Conservation (phyloP, 2,329 filamentous ascomycete species). For the Dendryphion nanum region DNA sequence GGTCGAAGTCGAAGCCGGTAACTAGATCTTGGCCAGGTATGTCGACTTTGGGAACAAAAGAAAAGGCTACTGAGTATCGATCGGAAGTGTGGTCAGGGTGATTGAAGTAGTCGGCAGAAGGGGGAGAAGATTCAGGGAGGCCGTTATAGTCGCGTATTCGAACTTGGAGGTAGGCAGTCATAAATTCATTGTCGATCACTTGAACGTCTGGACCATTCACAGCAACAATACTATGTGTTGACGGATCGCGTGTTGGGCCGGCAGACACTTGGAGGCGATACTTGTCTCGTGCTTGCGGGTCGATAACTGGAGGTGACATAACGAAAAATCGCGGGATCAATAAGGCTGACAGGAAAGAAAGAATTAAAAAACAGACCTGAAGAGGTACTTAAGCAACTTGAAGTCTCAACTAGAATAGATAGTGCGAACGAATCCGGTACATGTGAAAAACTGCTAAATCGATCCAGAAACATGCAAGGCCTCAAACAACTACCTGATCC, state of each 20-base stretch:
- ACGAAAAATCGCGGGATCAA: not conserved
- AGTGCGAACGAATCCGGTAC: not conserved
- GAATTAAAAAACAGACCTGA: not conserved
- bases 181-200: conserved; percentile 25
- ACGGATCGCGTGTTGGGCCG: conserved; percentile 32
- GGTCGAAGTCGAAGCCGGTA: conserved; percentile 38
- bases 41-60: conserved; percentile 34
- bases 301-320: conserved; percentile 15
- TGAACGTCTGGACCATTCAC: conserved; percentile 30
- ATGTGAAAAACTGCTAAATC: not conserved
- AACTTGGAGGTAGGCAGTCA: conserved; percentile 32
- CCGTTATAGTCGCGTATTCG: conserved; percentile 38
- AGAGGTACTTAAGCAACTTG: not conserved
- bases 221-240: conserved; percentile 28
- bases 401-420: not conserved
- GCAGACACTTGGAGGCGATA: conserved; percentile 40
- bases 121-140: conserved; percentile 28
- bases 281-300: conserved; percentile 33
- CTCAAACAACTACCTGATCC: too few relatives aligned
- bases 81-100: conserved; percentile 33
- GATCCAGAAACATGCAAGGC: not conserved
- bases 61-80: conserved; percentile 37
- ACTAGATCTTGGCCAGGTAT: conserved; percentile 30
- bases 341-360: not conserved
- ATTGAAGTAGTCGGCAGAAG: conserved; percentile 29